Conservation (phyloP, 441 rosid species). For the Pelargonium myrrhifolium region DNA sequence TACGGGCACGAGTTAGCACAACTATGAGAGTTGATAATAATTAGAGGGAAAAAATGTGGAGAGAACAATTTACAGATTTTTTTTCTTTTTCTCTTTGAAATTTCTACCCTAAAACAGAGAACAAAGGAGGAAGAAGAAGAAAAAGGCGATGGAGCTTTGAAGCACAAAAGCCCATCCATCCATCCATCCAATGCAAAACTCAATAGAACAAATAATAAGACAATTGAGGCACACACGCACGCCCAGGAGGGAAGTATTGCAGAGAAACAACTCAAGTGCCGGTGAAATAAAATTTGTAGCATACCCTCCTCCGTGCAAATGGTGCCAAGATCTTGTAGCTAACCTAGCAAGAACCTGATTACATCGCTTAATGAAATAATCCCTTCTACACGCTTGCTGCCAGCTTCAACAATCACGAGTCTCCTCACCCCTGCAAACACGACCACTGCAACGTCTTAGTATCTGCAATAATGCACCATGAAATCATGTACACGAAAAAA, state of each 20-base stretch:
- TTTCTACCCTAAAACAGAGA: slow-evolving; percentile 1
- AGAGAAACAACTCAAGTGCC: too few species aligned
- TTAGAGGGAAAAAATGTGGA: too few species aligned
- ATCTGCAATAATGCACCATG: too few species aligned
- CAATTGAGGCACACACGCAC: too few species aligned
- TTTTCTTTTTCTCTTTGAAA: background rate
- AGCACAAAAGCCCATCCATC: too few species aligned
- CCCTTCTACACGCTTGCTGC: slow-evolving; percentile 52
- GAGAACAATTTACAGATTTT: slow-evolving; percentile 4
- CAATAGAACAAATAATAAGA: background rate
- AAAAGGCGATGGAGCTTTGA: too few species aligned
- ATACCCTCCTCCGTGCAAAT: too few species aligned
- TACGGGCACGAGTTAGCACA: too few species aligned
- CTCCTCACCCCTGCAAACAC: slow-evolving; percentile 39
- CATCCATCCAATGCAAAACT: background rate
- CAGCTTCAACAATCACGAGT: slow-evolving; percentile 47
- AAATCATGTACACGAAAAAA: background rate
- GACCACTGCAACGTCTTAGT: too few species aligned
- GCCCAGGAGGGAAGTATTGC: too few species aligned
- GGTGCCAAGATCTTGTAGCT: slow-evolving; percentile 10
- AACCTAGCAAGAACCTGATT: slow-evolving; percentile 41
- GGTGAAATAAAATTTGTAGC: too few species aligned
- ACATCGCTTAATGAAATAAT: slow-evolving; percentile 38
- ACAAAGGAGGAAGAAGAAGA: background rate
- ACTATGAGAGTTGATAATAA: too few species aligned